Evolutionary conservation across 2,329 filamentous ascomycete species (phyloP).

Genomic region (Aspergillus sp.): DNA sequence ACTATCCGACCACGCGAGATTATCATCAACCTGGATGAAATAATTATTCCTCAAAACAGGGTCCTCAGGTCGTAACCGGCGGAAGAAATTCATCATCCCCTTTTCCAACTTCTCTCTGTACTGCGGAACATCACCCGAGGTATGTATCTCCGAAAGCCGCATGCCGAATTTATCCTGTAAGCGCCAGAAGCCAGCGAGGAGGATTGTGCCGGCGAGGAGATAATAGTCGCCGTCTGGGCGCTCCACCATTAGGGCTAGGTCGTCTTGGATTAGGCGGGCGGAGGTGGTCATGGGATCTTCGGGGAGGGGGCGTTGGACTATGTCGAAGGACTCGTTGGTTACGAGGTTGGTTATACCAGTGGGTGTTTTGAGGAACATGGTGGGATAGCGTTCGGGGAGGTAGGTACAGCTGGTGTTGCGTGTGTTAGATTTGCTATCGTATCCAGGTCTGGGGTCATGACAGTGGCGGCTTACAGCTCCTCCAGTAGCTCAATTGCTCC

Average conservation of each 20-base stretch:
- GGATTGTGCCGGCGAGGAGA: slow-evolving; percentile 66
- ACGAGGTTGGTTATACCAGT: slow-evolving; percentile 63
- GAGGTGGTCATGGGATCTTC: slow-evolving; percentile 75
- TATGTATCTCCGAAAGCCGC: slow-evolving; percentile 72
- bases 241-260: slow-evolving; percentile 79
- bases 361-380: slow-evolving; percentile 57
- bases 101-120: slow-evolving; percentile 65
- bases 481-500: slow-evolving; percentile 70
- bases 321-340: slow-evolving; percentile 67
- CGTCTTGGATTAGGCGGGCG: slow-evolving; percentile 70
- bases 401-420: slow-evolving; percentile 46
- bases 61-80: slow-evolving; percentile 60
- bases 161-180: slow-evolving; percentile 75
- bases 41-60: slow-evolving; percentile 70
- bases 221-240: slow-evolving; percentile 70
- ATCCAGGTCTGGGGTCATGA: not conserved
- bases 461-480: slow-evolving; percentile 48
- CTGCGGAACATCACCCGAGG: slow-evolving; percentile 66
- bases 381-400: slow-evolving; percentile 68
- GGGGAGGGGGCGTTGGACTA: slow-evolving; percentile 53
- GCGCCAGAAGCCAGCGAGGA: slow-evolving; percentile 78
- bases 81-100: slow-evolving; percentile 77
- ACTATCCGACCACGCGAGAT: slow-evolving; percentile 66
- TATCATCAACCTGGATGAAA: slow-evolving; percentile 79
- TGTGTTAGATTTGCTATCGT: not conserved